These are phyloP conservation scores for Colletotrichum orchidophilum DNA, from an alignment of 2,329 filamentous ascomycete species.

Conservation along the genomic window DNA sequence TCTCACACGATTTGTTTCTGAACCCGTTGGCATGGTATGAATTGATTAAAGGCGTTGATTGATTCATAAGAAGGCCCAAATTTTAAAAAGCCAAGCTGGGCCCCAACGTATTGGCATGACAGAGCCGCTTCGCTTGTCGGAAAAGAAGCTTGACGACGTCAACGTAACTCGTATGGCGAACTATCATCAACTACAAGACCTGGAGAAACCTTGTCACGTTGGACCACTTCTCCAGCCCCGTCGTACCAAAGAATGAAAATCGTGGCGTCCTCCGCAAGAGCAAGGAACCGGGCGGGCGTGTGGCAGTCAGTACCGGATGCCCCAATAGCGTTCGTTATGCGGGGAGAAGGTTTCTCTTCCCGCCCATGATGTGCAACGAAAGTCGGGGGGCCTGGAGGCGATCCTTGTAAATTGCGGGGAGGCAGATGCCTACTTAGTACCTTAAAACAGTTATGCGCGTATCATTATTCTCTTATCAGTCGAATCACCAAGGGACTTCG, in stretches of 20 bases:
- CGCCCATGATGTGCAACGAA: slow-evolving; percentile 7
- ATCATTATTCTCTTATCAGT: slow-evolving; percentile 6
- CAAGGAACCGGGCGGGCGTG: slow-evolving; percentile 17
- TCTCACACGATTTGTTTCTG: slow-evolving; percentile 1
- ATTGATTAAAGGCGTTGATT: slow-evolving; percentile 18
- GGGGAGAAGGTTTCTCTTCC: slow-evolving; percentile 24
- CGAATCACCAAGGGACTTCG: not conserved
- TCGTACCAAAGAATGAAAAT: not conserved
- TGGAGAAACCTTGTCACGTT: too few species aligned
- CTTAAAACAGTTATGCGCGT: not conserved
- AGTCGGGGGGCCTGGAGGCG: slow-evolving; percentile 2
- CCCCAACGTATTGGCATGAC: slow-evolving; percentile 7
- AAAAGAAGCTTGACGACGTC: not conserved
- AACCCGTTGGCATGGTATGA: slow-evolving; percentile 5
- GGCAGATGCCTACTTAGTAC: not conserved
- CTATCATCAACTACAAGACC: not conserved
- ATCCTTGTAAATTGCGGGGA: slow-evolving; percentile 27
- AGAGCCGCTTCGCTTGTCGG: slow-evolving; percentile 48
- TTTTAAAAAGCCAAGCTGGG: slow-evolving; percentile 12
- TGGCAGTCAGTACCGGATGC: slow-evolving; percentile 24
- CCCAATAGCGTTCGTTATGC: slow-evolving; percentile 24
- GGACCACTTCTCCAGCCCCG: too few species aligned
- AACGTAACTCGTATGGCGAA: not conserved
- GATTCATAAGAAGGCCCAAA: slow-evolving; percentile 15
- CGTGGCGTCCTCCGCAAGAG: slow-evolving; percentile 4